Evolutionary conservation across 441 rosid species (phyloP).

Genomic region (Erysimum pusillum): DNA sequence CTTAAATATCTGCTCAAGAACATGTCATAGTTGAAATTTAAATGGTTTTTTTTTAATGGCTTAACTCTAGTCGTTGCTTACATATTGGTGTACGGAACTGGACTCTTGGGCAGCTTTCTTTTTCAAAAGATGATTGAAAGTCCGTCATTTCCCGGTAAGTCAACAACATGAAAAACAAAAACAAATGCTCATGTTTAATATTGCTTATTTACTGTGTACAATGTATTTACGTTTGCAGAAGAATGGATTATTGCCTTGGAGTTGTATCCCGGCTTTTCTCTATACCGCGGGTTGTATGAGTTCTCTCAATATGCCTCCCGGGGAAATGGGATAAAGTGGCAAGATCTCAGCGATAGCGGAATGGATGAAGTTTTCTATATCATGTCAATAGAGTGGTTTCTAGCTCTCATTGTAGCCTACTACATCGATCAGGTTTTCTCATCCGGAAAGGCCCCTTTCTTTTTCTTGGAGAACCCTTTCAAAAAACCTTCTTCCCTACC

Average conservation of each 20-base stretch:
- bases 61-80: constrained; percentile 70
- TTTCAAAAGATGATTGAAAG: no score
- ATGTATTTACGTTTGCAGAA: no score
- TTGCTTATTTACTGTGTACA: no score
- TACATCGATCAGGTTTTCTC: constrained; percentile 63
- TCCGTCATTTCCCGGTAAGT: constrained; percentile 91
- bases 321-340: constrained; percentile 87
- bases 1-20: constrained; percentile 27
- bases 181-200: no score
- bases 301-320: constrained; percentile 61
- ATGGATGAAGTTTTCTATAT: constrained; percentile 70
- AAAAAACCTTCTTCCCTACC: constrained; percentile 56
- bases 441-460: constrained; percentile 67
- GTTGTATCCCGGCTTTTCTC: constrained; percentile 88
- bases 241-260: constrained; percentile 73
- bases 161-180: no score
- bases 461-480: constrained; percentile 56
- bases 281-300: constrained; percentile 92
- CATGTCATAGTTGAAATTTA: no score
- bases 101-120: constrained; percentile 94
- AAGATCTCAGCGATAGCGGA: constrained; percentile 67
- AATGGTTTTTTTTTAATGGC: constrained; percentile 32
- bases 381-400: constrained; percentile 79
- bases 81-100: constrained; percentile 77
- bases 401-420: constrained; percentile 67